Base-by-base conservation (phyloP, 1,139 yeast genomes). In the Lodderomyces theae region DNA sequence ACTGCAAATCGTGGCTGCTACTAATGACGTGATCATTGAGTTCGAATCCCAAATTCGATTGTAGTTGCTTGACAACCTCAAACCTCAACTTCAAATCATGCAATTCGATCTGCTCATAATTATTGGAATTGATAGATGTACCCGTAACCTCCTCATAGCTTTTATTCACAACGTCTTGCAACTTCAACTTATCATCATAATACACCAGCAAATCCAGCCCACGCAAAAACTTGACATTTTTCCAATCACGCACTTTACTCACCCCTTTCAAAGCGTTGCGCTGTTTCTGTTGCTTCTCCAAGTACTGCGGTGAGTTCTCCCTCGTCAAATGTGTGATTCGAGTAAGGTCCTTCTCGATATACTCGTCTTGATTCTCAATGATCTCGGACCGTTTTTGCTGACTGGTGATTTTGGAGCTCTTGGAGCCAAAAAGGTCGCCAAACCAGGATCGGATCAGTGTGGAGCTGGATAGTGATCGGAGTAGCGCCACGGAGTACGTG, bases 11-110 rank as follows among this genome's bases (percentile, higher is more conserved):
- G 45, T 67, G 72, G 9, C 82, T 55, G 43, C 67, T 64, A 2
- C 87, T 67, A 19, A 87, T 60, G 33, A 72, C 63, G 43, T 69
- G 70, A 60, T 89, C 97, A 29, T 86, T 82, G 18, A 89, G 72
- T 30, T 78, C 70, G 41, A 82, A 66, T 7, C 90, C 86, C 43
- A 87, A 76, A 22, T 63, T 60, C 39, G 67, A 61, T 57, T 84
- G 89, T 35, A 87, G 66, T 19, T 56, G 52, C 57, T 84, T 86
- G 33, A 80, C 58, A 37, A 80, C 68, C 21, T 64, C 55, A 55
- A 88, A 86, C 55, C 95, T 74, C 42, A 67, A 58, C n/a, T 61
- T 50, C 43, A 86, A 67, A 54, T 84, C 82, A 35, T 64, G 58
- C 43, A 72, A 64, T 30, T 50, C 49, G 2, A 60, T 42, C 4